Percentiles rank a stretch among this genome's conserved stretches.
These are phyloP conservation scores for Nitzschia putrida DNA, from an alignment of 108 stramenopile genomes.

Conservation along the genomic window DNA sequence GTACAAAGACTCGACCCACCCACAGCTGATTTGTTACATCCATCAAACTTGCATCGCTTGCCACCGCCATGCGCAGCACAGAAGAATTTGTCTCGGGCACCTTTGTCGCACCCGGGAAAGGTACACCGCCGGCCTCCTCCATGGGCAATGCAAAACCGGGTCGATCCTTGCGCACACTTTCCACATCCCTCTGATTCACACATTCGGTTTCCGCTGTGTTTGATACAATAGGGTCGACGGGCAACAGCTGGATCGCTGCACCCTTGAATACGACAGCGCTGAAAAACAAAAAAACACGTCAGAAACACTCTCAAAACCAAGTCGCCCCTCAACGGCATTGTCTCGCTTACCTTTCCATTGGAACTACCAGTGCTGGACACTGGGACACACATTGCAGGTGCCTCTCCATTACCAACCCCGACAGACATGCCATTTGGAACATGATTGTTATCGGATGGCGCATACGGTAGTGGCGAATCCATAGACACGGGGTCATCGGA, in stretches of 20 bases:
- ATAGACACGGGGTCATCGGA: too few relatives aligned
- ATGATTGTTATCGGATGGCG: too few relatives aligned
- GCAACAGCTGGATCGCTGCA: constrained; percentile 58
- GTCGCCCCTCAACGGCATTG: too few relatives aligned
- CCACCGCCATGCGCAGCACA: constrained; percentile 97
- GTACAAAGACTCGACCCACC: constrained; percentile 95
- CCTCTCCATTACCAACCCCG: too few relatives aligned
- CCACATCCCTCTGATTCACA: constrained; percentile 80
- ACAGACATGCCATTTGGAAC: too few relatives aligned
- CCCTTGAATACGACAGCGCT: constrained; percentile 81
- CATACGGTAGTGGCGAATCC: too few relatives aligned
- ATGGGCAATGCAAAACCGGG: constrained; percentile 97
- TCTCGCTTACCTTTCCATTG: constrained; percentile 5
- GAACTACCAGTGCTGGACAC: not conserved
- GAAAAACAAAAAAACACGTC: not conserved
- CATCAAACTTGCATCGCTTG: constrained; percentile 85
- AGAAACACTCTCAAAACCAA: too few relatives aligned
- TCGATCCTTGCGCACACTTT: constrained; percentile 89
- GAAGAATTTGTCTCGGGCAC: constrained; percentile 88
- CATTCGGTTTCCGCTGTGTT: constrained; percentile 80
- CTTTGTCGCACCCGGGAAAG: constrained; percentile 89
- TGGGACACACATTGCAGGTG: too few relatives aligned
- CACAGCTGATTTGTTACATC: constrained; percentile 95
- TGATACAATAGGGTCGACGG: constrained; percentile 75
- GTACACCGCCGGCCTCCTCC: constrained; percentile 96